phyloP scores from a whole-genome alignment of 2,329 filamentous ascomycete species.

The Cordyceps farinosa region DNA sequence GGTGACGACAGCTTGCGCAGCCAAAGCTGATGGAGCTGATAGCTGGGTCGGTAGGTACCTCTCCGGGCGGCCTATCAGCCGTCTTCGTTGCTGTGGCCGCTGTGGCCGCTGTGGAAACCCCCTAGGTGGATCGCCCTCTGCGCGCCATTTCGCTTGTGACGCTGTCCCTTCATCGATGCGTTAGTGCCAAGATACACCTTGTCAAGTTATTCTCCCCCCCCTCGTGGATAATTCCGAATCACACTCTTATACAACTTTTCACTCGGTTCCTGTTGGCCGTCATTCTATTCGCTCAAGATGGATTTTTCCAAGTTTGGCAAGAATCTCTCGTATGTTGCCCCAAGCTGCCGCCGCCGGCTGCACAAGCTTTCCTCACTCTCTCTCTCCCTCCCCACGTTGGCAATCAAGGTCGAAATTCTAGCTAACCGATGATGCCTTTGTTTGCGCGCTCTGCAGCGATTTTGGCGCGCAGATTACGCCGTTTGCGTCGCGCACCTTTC shows the following conservation, averaged over 20 bases:
- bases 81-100: neutral
- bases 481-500: conserved; percentile 88
- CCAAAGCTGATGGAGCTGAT: neutral
- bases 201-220: neutral
- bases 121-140: conserved; percentile 22
- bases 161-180: conserved; percentile 25
- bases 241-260: conserved; percentile 11
- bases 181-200: neutral
- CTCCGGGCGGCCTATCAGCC: neutral
- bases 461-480: conserved; percentile 82
- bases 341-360: conserved; percentile 6
- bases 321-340: conserved; percentile 48
- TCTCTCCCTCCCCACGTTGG: conserved; percentile 11
- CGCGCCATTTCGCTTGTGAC: conserved; percentile 31
- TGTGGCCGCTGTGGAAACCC: conserved; percentile 15
- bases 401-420: conserved; percentile 7
- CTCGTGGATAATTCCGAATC: neutral
- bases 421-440: conserved; percentile 5
- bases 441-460: conserved; percentile 36
- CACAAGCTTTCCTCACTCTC: conserved; percentile 16
- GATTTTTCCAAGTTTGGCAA: conserved; percentile 59
- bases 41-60: neutral
- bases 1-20: neutral
- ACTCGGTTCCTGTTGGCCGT: conserved; percentile 18
- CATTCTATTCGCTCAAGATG: conserved; percentile 37